Evolutionary conservation across 768 basidiomycete species (phyloP), one percentile per base, ranked within the genome.

Genomic region (Boletus speciosus): DNA sequence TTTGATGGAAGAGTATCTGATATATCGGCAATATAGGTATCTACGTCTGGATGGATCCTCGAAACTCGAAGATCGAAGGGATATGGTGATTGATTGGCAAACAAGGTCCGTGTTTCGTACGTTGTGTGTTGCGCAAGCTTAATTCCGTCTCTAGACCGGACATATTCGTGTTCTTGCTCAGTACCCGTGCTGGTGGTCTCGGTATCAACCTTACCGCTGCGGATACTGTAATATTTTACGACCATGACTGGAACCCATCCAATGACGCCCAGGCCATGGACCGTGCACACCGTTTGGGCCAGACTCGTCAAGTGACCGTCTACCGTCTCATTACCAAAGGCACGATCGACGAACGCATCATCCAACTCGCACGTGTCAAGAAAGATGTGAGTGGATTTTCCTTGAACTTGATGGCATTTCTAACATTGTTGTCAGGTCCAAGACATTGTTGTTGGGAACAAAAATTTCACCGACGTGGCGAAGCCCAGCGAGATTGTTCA

Each of bases 41-140:
- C 75, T 97, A 16, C 82, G 95, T 36, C 74, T 98, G 51, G 95
- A 98, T 71, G 95, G 95, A 36, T 90, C 90, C 2, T 96, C 93
- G 29, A 93, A 95, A 61, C 79, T 99, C 49, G 93, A 95, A 62
- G 97, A 99, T 68, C 81, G 97, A 62, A 81, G 97, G 53, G 97
- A 98, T 70, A 98, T 99, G 97, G 97, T 99, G 27, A 93, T 93
- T 61, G 93, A 95, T 66, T 99, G 96, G 96, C 97, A 99, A 71
- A 96, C 94, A 37, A 84, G 91, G 94, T 93, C 55, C 55, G 81
- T 71, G 21, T 40, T 39, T 35, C 32, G 6, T 34, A 27, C 2
- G n/a, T 15, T 23, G 19, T 29, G 31, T 25, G 10, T 38, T 35
- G 11, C 45, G 11, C 7, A 23, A 0, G 25, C 40, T 53, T 11